A percentile compares a stretch with the other conserved stretches of the same genome.
Conservation (phyloP, 441 rosid species). For the Biscutella laevigata region DNA sequence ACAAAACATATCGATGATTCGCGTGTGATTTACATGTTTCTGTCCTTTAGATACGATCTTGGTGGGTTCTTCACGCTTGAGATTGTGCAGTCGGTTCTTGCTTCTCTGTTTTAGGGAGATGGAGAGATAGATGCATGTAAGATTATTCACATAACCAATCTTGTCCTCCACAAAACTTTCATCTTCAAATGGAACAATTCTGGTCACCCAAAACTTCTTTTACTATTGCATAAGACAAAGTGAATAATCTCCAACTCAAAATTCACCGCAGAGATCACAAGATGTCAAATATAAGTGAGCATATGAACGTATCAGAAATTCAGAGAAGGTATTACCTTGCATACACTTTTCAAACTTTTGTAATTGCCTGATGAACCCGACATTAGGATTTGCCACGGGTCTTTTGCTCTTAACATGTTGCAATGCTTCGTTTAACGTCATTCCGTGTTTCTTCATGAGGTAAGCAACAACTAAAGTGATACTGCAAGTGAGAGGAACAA, state of each 20-base stretch:
- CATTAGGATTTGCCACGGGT: constrained; percentile 57
- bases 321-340: constrained; percentile 31
- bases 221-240: neutral
- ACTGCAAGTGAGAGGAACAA: constrained; percentile 26
- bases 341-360: constrained; percentile 45
- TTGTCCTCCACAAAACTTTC: neutral
- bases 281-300: neutral
- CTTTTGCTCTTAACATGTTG: constrained; percentile 49
- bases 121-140: constrained; percentile 2
- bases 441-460: constrained; percentile 59
- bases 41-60: neutral
- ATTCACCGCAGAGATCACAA: neutral
- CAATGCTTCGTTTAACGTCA: constrained; percentile 56
- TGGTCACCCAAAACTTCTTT: neutral
- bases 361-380: constrained; percentile 55
- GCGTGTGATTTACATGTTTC: constrained; percentile 14
- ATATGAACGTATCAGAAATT: too few species aligned
- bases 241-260: constrained; percentile 1
- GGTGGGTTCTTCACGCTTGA: too few species aligned
- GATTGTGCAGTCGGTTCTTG: constrained; percentile 11
- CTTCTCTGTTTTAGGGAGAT: constrained; percentile 9
- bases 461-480: constrained; percentile 67
- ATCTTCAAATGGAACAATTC: neutral
- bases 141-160: neutral
- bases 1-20: constrained; percentile 14